Percentiles rank a stretch among this genome's conserved stretches.
These are phyloP conservation scores for Acanthamoeba rhysodes DNA, from an alignment of 208 protist species.

Conservation along the genomic window DNA sequence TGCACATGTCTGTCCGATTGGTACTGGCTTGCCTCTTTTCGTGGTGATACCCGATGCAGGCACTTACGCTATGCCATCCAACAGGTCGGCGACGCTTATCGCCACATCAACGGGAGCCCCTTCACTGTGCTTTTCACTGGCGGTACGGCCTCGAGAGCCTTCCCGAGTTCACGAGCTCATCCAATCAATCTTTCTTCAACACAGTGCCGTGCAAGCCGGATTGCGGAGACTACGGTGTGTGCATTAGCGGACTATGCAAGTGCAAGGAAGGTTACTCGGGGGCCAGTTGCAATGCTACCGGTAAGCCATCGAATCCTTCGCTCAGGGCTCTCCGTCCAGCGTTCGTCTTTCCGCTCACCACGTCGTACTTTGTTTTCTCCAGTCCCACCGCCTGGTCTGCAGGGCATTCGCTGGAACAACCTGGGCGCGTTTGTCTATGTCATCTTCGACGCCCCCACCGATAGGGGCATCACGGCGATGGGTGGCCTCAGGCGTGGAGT, in stretches of 20 bases:
- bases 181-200: not conserved
- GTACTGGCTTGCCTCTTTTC: not conserved
- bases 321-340: not conserved
- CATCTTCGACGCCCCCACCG: constrained; percentile 54
- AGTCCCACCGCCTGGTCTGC: constrained; percentile 7
- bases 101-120: constrained; percentile 45
- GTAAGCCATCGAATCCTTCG: not conserved
- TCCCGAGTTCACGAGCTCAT: no score
- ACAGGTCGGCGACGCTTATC: constrained; percentile 15
- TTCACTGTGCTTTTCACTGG: constrained; percentile 54
- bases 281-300: constrained; percentile 10
- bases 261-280: constrained; percentile 56
- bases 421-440: constrained; percentile 35
- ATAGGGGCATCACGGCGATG: constrained; percentile 18
- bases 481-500: not conserved
- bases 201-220: constrained; percentile 67
- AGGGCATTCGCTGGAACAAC: constrained; percentile 15
- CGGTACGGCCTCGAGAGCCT: not conserved
- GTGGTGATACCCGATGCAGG: not conserved
- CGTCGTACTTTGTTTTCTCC: not conserved
- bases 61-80: not conserved
- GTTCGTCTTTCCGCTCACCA: not conserved
- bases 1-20: constrained; percentile 43
- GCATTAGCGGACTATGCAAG: constrained; percentile 52
- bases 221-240: constrained; percentile 55